These are phyloP conservation scores for Wickerhamiella kazuoi DNA, from an alignment of 805 yeast genomes.

Conservation along the genomic window DNA sequence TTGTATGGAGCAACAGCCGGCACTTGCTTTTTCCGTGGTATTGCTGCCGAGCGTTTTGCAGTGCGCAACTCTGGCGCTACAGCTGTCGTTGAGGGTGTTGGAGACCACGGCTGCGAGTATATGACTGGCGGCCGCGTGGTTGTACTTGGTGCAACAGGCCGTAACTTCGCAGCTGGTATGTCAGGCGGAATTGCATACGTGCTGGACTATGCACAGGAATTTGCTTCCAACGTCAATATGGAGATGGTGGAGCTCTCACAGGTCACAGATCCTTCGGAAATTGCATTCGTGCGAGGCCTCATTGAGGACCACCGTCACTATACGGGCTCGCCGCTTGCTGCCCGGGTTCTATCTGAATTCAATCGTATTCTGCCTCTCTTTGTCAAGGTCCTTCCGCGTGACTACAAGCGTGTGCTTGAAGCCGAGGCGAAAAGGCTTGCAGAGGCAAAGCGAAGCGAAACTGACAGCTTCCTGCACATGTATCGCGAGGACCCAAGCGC, in stretches of 20 bases:
- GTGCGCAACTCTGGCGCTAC: slow-evolving; percentile 98
- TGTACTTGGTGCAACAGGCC: slow-evolving; percentile 77
- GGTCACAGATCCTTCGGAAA: slow-evolving; percentile 73
- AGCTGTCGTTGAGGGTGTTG: slow-evolving; percentile 91
- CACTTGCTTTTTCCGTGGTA: slow-evolving; percentile 82
- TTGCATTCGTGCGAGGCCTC: slow-evolving; percentile 82
- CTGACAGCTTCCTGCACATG: slow-evolving; percentile 41
- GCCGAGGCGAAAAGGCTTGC: slow-evolving; percentile 49
- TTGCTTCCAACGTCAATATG: slow-evolving; percentile 55
- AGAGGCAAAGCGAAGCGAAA: slow-evolving; percentile 41
- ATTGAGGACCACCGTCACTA: slow-evolving; percentile 91
- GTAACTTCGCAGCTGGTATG: slow-evolving; percentile 94
- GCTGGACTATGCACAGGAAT: slow-evolving; percentile 86
- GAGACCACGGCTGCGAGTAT: slow-evolving; percentile 98
- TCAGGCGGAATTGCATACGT: slow-evolving; percentile 99
- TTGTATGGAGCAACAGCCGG: slow-evolving; percentile 97
- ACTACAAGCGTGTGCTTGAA: slow-evolving; percentile 77
- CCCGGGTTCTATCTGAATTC: slow-evolving; percentile 65
- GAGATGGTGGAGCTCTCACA: slow-evolving; percentile 67
- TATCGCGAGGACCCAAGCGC: slow-evolving; percentile 69
- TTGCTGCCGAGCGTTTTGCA: slow-evolving; percentile 96
- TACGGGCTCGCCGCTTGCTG: slow-evolving; percentile 84
- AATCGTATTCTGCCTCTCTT: slow-evolving; percentile 75
- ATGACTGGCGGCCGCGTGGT: slow-evolving; percentile 99
- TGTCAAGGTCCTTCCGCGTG: slow-evolving; percentile 83